Base-by-base conservation (phyloP, 345 rosid species). In the Aquilaria sinensis region DNA sequence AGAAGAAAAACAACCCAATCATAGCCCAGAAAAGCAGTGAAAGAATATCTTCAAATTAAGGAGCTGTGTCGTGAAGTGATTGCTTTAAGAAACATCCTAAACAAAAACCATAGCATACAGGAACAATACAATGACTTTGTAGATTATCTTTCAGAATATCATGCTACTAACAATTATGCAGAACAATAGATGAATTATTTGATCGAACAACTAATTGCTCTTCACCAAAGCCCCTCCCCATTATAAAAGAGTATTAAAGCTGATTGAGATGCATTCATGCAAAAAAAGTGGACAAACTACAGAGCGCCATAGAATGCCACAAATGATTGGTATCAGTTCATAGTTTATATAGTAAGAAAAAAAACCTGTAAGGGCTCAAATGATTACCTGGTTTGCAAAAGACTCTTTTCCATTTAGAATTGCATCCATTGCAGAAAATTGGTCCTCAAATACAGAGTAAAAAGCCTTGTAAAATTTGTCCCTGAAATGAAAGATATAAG, bases 391-490 rank as follows among this genome's bases (percentile, higher is more conserved):
- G 62, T 60, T 72, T 41, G 98, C 89, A 77, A 86, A 90, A 41
- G 76, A 62, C 63, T 90, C 97, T 76, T 90, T 93, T 70, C 80
- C 83, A 31, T 72, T 82, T 68, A 93, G 70, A 57, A 90, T 85
- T 52, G 84, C 80, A 78, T 88, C 92, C 97, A 90, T 90, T 2
- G 90, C 97, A 72, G 88, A 82, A 72, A 83, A 84, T 72, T 90
- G 89, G 75, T 90, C 90, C 67, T 90, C 92, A 62, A 90, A 87
- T 47, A 78, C 88, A 69, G 85, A 83, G 75, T 88, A 90, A 63
- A 88, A 90, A 34, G 67, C 78, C 67, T 77, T 70, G 68, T 85
- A 88, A 77, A 94, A 90, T 65, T 81, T 84, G 80, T 67, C 83
- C 83, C 97, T 94, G 82, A 12, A 68, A 75, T 60, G 61, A 72